Base-by-base conservation (phyloP, 805 yeast genomes). In the Teunomyces stri region DNA sequence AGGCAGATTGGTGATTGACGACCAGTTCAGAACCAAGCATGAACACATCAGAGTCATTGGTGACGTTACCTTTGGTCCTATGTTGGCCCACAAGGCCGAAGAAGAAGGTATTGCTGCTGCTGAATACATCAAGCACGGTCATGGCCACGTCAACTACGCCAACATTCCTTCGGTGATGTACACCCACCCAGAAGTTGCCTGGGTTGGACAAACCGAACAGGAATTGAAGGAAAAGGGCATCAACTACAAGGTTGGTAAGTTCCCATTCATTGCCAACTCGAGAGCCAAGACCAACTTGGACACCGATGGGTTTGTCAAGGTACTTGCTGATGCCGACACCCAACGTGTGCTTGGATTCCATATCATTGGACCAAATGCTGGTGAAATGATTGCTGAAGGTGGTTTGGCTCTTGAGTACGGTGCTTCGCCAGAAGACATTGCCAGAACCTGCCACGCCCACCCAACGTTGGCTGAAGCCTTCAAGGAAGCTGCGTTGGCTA, bases 1-100 rank as follows among this genome's bases (percentile, higher is more conserved):
- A 70, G 97, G 97, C 53, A 85, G 98, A 68, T 78, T 94, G 63
- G 95, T 94, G 47, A 92, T 95, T 63, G 97, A 94, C 71, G 84
- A 86, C 51, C 89, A 92, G 78, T 94, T 81, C 81, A 86, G 89
- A 75, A 87, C 98, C 56, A 91, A 89, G 72, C 81, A 78, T 72
- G 86, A 91, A 47, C 96, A 94, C 74, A 91, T 94, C 68, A 88
- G 96, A 73, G 96, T 90, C 62, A 89, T 94, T 71, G 99, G 99
- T 71, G 99, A 94, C 66, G 97, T 85, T 47, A 94, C 99, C 36
- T 94, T 89, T 62, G 99, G 99, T 60, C 92, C 96, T 61, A 94
- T 94, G 99, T 82, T 94, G 74, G 99, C 99, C 55, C 99, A 94
- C 81, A 94, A 94, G 80, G 99, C 99, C 53, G 99, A 94, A 79